Evolutionary conservation across 2,329 filamentous ascomycete genomes (phyloP).

Genomic region (Furcasterigmium furcatum): DNA sequence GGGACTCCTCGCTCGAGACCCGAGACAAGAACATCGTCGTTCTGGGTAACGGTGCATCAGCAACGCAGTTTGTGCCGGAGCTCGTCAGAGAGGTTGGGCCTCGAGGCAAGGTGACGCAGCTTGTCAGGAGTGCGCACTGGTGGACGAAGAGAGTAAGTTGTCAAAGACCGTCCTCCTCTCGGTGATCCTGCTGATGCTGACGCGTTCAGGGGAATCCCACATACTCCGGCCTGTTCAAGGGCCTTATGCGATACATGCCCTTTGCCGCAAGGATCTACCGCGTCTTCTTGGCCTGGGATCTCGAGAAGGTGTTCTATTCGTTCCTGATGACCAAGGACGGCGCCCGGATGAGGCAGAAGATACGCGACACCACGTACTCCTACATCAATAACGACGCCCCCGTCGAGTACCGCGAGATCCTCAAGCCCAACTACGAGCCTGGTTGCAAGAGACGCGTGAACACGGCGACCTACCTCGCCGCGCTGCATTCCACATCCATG

Average conservation of each 20-base stretch:
- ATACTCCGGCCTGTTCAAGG: background rate
- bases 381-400: slow-evolving; percentile 2
- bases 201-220: background rate
- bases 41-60: slow-evolving; percentile 40
- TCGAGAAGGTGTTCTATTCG: slow-evolving; percentile 2
- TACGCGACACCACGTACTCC: slow-evolving; percentile 2
- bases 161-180: no score
- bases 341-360: slow-evolving; percentile 2
- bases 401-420: slow-evolving; percentile 25
- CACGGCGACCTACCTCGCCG: slow-evolving; percentile 3
- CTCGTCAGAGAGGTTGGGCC: slow-evolving; percentile 18
- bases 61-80: slow-evolving; percentile 43
- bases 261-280: slow-evolving; percentile 1
- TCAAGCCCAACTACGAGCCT: slow-evolving; percentile 32
- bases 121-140: slow-evolving; percentile 2
- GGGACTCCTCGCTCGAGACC: slow-evolving; percentile 34
- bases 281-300: background rate
- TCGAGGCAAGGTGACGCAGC: slow-evolving; percentile 1
- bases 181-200: background rate
- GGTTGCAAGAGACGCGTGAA: slow-evolving; percentile 6
- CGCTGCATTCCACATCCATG: background rate
- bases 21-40: slow-evolving; percentile 28
- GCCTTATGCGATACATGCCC: background rate
- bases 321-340: slow-evolving; percentile 4
- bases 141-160: slow-evolving; percentile 1